These are phyloP conservation scores for Penicillium freii DNA, from an alignment of 2,329 filamentous ascomycete genomes.

Conservation along the genomic window DNA sequence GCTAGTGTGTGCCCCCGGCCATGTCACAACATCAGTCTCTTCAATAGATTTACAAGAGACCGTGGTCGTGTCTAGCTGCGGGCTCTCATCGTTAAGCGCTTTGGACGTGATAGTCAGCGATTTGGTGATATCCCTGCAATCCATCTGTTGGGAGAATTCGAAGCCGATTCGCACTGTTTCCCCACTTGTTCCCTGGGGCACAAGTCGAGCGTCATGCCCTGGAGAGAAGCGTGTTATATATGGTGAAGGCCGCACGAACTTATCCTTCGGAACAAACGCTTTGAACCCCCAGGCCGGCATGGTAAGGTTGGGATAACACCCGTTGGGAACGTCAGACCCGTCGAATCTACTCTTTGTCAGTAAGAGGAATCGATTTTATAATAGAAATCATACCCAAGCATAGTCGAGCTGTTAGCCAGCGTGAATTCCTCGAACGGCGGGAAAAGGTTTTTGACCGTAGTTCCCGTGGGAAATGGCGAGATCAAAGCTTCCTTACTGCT, in stretches of 20 bases:
- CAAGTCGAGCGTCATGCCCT: slow-evolving; percentile 45
- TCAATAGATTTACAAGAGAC: slow-evolving; percentile 48
- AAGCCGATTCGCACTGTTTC: slow-evolving; percentile 29
- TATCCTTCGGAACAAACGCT: slow-evolving; percentile 59
- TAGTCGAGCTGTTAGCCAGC: slow-evolving; percentile 46
- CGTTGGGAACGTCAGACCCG: slow-evolving; percentile 58
- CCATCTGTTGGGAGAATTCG: slow-evolving; percentile 61
- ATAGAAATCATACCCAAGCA: slow-evolving; percentile 49
- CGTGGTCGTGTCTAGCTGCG: slow-evolving; percentile 45
- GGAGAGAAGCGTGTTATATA: slow-evolving; percentile 39
- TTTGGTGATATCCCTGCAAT: slow-evolving; percentile 55
- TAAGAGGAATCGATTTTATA: slow-evolving; percentile 52
- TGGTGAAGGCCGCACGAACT: slow-evolving; percentile 53
- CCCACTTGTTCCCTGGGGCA: background rate
- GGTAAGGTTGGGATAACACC: slow-evolving; percentile 48
- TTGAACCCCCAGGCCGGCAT: slow-evolving; percentile 55
- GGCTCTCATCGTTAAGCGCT: slow-evolving; percentile 40
- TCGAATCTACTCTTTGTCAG: slow-evolving; percentile 56
- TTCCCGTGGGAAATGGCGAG: slow-evolving; percentile 54
- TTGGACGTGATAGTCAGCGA: slow-evolving; percentile 54
- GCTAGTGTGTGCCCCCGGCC: slow-evolving; percentile 57
- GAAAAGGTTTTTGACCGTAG: slow-evolving; percentile 61
- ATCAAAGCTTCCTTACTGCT: slow-evolving; percentile 53
- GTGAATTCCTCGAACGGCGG: slow-evolving; percentile 56
- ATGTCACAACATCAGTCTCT: slow-evolving; percentile 47